Evolutionary conservation across 495 filamentous ascomycete genomes (phyloP).

Genomic region (Lophiotrema nucula): DNA sequence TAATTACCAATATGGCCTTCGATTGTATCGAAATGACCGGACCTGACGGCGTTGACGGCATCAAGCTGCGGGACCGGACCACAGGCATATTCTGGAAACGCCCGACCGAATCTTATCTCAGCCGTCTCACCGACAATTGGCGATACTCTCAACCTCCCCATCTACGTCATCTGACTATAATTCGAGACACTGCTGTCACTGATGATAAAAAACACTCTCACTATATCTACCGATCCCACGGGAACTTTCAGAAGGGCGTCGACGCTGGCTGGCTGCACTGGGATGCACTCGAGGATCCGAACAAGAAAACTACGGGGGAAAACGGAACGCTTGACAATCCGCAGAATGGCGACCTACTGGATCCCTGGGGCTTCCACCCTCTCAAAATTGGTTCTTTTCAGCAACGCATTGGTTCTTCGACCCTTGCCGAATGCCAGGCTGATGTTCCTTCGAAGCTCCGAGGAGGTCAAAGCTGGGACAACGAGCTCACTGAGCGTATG

Average conservation of each 20-base stretch:
- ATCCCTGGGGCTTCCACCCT: constrained; percentile 20
- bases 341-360: no score
- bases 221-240: constrained; percentile 59
- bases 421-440: constrained; percentile 7
- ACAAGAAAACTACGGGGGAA: not conserved
- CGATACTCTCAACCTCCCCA: constrained; percentile 61
- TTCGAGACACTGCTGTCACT: constrained; percentile 58
- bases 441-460: not conserved
- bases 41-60: constrained; percentile 52
- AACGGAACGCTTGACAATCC: not conserved
- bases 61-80: constrained; percentile 49
- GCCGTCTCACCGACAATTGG: constrained; percentile 59
- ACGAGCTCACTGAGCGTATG: not conserved
- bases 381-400: constrained; percentile 1
- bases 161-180: constrained; percentile 61
- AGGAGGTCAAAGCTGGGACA: not conserved
- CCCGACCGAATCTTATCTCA: constrained; percentile 57
- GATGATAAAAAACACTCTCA: constrained; percentile 45
- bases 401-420: constrained; percentile 1
- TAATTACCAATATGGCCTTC: constrained; percentile 55
- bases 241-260: constrained; percentile 58
- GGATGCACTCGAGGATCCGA: constrained; percentile 52
- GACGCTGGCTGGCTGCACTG: constrained; percentile 54
- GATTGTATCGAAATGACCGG: constrained; percentile 53
- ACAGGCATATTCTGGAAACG: constrained; percentile 58